Base-by-base conservation (phyloP, 768 basidiomycete genomes). In the Dacryopinax primogenitus region DNA sequence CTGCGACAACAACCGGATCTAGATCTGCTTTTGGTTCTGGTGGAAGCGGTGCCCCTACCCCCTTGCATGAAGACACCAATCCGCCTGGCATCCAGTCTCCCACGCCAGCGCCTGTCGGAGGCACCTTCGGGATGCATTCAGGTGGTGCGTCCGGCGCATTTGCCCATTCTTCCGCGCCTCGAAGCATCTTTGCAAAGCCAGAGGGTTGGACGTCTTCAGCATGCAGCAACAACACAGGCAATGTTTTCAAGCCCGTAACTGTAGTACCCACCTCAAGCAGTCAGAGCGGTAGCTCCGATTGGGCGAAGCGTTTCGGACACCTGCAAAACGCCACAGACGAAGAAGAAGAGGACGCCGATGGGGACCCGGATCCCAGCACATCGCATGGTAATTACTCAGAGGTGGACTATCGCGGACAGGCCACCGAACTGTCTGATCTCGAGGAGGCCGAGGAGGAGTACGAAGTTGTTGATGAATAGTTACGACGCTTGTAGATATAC, bases 401-500 rank as follows among this genome's bases (percentile, higher is more conserved):
- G 2, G 51, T 13, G 51, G 51, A 58, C 26, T 58, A 58, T 21
- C 26, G 30, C 18, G 26, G 26, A 28, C 4, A 58, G 4, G 51
- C 13, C 26, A 26, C 26, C 15, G 51, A 58, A 11, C 30, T 58
- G 30, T 58, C 51, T 58, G 51, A 58, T 30, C 30, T 58, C 4
- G 51, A 58, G 51, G 51, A 58, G 18, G 51, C 51, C 9, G 51
- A 58, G 12, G 51, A 58, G 30, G 51, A 58, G 26, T 58, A 28
- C 18, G 51, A 58, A 32, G 51, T 58, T 23, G 51, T 58, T 9
- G 51, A 58, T 15, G 30, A 26, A 13, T 58, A 32, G 30, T 58
- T 30, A 30, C 13, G 9, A 26, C 32, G 51, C 51, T 58, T 58
- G 11, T 44, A 13, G 51, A 3, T 30, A 58, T 58, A 58, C 51